A percentile compares a stretch with the other conserved stretches of the same genome.
phyloP scores from a whole-genome alignment of 352 stramenopile genomes.

The Pythium grandisporangium region DNA sequence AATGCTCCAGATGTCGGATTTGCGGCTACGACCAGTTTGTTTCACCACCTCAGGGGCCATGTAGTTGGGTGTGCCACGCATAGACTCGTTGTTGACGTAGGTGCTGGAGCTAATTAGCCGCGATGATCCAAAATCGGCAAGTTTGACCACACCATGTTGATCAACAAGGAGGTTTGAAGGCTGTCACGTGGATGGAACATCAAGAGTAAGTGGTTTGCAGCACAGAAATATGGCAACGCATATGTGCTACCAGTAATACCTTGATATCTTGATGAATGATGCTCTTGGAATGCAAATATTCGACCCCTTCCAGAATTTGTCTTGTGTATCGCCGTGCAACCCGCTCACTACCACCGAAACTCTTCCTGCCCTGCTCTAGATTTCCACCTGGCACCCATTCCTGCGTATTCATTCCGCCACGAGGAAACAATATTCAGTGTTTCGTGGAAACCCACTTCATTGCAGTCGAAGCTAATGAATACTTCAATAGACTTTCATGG shows the following conservation, averaged over 20 bases:
- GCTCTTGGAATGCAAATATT: slow-evolving; percentile 76
- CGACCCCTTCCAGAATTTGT: slow-evolving; percentile 81
- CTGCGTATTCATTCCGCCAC: too few species aligned
- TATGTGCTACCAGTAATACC: too few species aligned
- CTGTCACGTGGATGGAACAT: too few species aligned
- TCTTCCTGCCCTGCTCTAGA: slow-evolving; percentile 70
- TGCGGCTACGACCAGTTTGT: slow-evolving; percentile 52
- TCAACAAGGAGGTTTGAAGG: slow-evolving; percentile 93
- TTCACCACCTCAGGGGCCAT: slow-evolving; percentile 88
- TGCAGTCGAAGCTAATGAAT: too few species aligned
- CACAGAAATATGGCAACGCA: too few species aligned
- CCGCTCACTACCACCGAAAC: slow-evolving; percentile 65
- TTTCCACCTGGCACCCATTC: slow-evolving; percentile 86
- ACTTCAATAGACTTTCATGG: too few species aligned
- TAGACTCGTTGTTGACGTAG: slow-evolving; percentile 34
- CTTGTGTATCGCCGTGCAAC: slow-evolving; percentile 67
- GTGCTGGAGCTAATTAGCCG: slow-evolving; percentile 43
- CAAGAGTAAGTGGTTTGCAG: too few species aligned
- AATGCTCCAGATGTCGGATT: slow-evolving; percentile 81
- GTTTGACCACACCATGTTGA: slow-evolving; percentile 90
- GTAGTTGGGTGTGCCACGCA: slow-evolving; percentile 80
- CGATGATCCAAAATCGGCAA: slow-evolving; percentile 92
- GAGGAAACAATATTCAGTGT: too few species aligned
- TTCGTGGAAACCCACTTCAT: too few species aligned
- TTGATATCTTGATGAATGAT: slow-evolving; percentile 84